phyloP scores from a whole-genome alignment of 352 stramenopile genomes.

The Phytophthora sansomeana region DNA sequence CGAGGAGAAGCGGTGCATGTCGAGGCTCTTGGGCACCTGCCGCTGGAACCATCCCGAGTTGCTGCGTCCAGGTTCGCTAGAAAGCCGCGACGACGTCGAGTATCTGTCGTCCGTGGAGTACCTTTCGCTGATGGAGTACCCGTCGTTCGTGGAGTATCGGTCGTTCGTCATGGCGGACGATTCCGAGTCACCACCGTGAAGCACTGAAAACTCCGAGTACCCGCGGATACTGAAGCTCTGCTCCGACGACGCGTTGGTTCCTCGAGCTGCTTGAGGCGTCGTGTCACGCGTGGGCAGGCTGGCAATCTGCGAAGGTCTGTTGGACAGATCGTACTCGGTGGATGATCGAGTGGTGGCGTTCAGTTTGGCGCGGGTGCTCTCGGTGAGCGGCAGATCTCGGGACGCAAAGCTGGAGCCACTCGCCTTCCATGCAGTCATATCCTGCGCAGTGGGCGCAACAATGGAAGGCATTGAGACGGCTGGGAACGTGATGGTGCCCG shows the following conservation, averaged over 20 bases:
- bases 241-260: slow-evolving; percentile 35
- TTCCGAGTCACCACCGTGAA: slow-evolving; percentile 30
- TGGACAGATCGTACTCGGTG: slow-evolving; percentile 33
- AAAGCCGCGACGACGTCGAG: slow-evolving; percentile 36
- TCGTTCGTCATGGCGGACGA: slow-evolving; percentile 18
- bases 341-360: slow-evolving; percentile 32
- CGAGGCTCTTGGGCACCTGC: slow-evolving; percentile 24
- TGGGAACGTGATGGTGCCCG: slow-evolving; percentile 20
- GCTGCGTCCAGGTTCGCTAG: slow-evolving; percentile 33
- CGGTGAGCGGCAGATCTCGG: slow-evolving; percentile 32
- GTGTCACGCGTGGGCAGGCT: slow-evolving; percentile 13
- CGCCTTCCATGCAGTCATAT: slow-evolving; percentile 34
- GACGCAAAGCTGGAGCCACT: slow-evolving; percentile 31
- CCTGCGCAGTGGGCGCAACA: slow-evolving; percentile 13
- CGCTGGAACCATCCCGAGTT: slow-evolving; percentile 32
- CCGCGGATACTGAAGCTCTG: slow-evolving; percentile 39
- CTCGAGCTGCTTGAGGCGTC: slow-evolving; percentile 12
- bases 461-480: slow-evolving; percentile 12
- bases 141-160: slow-evolving; percentile 28
- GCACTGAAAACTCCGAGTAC: slow-evolving; percentile 36
- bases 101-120: slow-evolving; percentile 33
- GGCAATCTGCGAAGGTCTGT: slow-evolving; percentile 27
- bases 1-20: slow-evolving; percentile 51
- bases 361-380: slow-evolving; percentile 28
- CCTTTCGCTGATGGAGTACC: slow-evolving; percentile 25